Base-by-base conservation (phyloP, 306 rosid species). In the Vachellia pachyceras region DNA sequence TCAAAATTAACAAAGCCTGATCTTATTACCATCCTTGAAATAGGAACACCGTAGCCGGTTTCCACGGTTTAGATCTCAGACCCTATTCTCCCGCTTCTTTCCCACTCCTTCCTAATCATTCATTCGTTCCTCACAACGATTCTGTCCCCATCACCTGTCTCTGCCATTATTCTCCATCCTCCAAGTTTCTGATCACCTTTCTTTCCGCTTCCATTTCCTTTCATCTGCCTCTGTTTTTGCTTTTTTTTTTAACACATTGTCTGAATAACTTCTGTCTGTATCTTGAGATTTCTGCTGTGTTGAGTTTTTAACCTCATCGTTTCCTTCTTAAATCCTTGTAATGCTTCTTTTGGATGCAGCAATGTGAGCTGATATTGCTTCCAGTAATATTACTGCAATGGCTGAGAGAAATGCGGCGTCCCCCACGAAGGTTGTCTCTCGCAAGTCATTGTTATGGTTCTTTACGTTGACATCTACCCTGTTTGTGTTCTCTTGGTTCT, bases 401-500 rank as follows among this genome's bases (percentile, higher is more conserved):
- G 50, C 57, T 10, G 81, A 73, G 67, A 83, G 80, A 73, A 68
- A 72, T 40, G 77, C 78, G 79, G 80, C 78, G 77, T 11, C 76
- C 6, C 72, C 90, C 45, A 9, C 70, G 5, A 84, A 82, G 68
- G 65, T 79, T 78, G 15, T 82, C 85, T 87, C 89, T 55, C n/a
- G 92, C 14, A 91, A 83, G 36, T 82, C 91, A 71, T 44, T 90
- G 63, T 2, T 91, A 57, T 82, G 82, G 47, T 83, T 93, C 42
- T 88, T 93, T 61, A 40, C 87, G 39, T 47, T 83, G 49, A 84
- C 86, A n/a, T 89, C 91, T 15, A 10, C 79, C 9, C 11, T 93
- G 77, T 91, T 91, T 75, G 3, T 88, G 33, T 77, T 90, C 23
- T 91, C 94, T 5, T 88, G 90, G 92, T 83, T 90, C 83, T 88